Evolutionary conservation across 1,284 basidiomycete genomes (phyloP).

Genomic region (Papiliotrema laurentii): DNA sequence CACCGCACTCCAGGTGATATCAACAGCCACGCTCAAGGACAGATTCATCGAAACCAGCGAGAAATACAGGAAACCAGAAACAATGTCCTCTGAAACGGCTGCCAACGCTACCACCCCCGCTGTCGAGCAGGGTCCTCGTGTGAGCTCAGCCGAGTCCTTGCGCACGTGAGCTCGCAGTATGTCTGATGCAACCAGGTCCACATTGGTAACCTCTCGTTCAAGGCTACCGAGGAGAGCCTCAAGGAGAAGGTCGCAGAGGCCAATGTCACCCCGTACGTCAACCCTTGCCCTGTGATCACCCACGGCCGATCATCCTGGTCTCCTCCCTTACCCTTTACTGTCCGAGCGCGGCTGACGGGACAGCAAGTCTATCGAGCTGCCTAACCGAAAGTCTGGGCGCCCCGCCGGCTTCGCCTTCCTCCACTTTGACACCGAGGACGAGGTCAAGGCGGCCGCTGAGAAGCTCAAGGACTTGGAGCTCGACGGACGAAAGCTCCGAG

Average conservation of each 20-base stretch:
- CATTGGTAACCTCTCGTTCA: conserved; percentile 46
- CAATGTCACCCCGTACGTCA: conserved; percentile 36
- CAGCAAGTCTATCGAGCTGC: conserved; percentile 30
- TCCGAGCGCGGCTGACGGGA: not conserved
- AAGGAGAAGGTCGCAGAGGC: conserved; percentile 37
- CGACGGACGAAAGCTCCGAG: conserved; percentile 76
- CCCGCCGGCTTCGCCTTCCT: conserved; percentile 84
- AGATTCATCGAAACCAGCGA: no score
- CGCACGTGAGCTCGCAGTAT: conserved; percentile 11
- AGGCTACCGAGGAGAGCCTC: conserved; percentile 12
- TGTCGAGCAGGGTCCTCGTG: not conserved
- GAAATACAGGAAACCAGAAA: no score
- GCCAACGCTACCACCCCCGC: not conserved
- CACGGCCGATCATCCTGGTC: not conserved
- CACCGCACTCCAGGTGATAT: no score
- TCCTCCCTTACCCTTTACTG: no score
- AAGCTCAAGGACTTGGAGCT: conserved; percentile 75
- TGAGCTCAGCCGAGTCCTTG: conserved; percentile 17
- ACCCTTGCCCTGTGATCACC: conserved; percentile 36
- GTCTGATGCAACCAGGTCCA: conserved; percentile 33
- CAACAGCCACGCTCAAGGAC: no score
- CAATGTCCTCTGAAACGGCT: no score
- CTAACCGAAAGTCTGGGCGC: conserved; percentile 38
- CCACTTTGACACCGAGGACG: conserved; percentile 69
- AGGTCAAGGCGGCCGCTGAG: conserved; percentile 80